Evolutionary conservation across 192 early-diverging fungal species (phyloP), one percentile per base, ranked within the genome.

Genomic region (Coemansia sp.): DNA sequence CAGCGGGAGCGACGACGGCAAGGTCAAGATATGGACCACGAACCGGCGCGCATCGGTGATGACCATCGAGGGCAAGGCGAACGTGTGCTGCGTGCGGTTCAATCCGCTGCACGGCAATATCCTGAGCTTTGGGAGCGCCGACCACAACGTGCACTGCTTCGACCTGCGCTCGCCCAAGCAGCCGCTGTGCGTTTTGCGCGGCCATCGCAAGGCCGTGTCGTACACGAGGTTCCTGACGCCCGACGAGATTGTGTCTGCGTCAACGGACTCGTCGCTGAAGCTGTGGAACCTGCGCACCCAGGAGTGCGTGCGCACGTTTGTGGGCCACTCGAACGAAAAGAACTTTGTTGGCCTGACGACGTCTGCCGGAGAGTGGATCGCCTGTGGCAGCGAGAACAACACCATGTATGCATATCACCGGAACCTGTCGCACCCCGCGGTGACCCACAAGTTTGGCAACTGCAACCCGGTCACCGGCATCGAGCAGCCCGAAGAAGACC

Each of bases 331-430:
- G 9, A 98, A 98, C 64, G 93, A 95, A 65, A 94, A 92, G 81
- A 97, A 97, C 80, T 98, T 98, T 92, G 96, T 97, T 6, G 96
- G 96, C 2, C 79, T 98, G 60, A 89, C 87, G 24, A 83, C 88
- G 6, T 88, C 88, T 53, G 70, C 59, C 10, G 82, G 82, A 14
- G 91, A 96, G 51, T 94, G 91, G 85, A 91, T 98, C 63, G 80
- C 91, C 0, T 95, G 93, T 67, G 96, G 96, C 24, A 93, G 91
- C 68, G 96, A 98, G 75, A 92, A 89, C 51, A 95, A 98, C 75
- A 85, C 87, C 4, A 85, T 95, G 16, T 95, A 89, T 64, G 85
- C 89, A 0, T 98, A 98, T 65, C 88, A 92, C 78, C 84, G 83
- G 36, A 79, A 83, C 42, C 73, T 92, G 46, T 83, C 85, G 42